phyloP scores from a whole-genome alignment of 352 stramenopile species.

The Pythium folliculosum region DNA sequence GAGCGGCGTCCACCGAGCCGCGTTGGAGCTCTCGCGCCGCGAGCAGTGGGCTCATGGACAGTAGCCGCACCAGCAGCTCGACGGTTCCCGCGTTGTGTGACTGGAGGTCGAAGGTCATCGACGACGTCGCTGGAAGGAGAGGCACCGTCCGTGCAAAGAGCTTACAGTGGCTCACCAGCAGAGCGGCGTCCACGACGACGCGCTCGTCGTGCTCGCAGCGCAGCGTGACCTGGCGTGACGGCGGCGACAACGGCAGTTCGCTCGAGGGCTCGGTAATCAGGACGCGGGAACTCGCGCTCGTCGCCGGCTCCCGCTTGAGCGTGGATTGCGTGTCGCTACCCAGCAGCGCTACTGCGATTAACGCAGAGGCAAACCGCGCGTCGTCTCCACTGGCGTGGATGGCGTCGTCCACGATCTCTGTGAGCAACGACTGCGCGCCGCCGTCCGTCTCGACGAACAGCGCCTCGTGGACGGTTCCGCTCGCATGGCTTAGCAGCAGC shows the following conservation, averaged over 20 bases:
- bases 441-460: slow-evolving; percentile 6
- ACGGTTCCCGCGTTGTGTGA: neutral
- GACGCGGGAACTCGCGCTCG: slow-evolving; percentile 9
- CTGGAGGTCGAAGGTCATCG: neutral
- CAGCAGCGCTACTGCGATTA: slow-evolving; percentile 31
- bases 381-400: slow-evolving; percentile 24
- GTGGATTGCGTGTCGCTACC: slow-evolving; percentile 41
- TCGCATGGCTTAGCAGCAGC: slow-evolving; percentile 39
- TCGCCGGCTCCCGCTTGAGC: slow-evolving; percentile 35
- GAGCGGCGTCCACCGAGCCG: neutral
- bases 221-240: neutral
- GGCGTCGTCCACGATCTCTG: slow-evolving; percentile 26
- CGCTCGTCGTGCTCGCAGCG: neutral
- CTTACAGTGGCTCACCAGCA: neutral
- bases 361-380: slow-evolving; percentile 21
- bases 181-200: neutral
- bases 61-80: neutral
- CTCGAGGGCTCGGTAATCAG: neutral
- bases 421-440: slow-evolving; percentile 21
- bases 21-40: slow-evolving; percentile 20
- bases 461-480: slow-evolving; percentile 22
- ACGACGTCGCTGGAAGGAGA: neutral
- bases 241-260: neutral
- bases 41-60: slow-evolving; percentile 20
- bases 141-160: slow-evolving; percentile 5